Evolutionary conservation across 495 filamentous ascomycete genomes (phyloP).

Genomic region (Aspergillus conjunctus): DNA sequence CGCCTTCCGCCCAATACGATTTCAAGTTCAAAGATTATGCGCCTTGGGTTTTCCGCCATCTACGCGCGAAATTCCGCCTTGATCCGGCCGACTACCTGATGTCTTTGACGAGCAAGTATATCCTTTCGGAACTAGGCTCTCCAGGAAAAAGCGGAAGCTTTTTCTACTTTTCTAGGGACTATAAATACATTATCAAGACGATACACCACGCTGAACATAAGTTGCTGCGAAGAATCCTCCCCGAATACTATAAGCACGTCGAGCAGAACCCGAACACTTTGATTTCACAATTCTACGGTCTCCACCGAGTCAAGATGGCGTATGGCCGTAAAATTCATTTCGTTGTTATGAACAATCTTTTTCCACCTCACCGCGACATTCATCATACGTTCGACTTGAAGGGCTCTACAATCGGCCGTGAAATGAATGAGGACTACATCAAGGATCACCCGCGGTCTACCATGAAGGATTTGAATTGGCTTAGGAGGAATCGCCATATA

Average conservation of each 20-base stretch:
- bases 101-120: conserved; percentile 98
- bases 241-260: conserved; percentile 93
- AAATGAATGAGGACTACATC: conserved; percentile 85
- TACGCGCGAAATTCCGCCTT: conserved; percentile 83
- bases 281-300: conserved; percentile 95
- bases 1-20: conserved; percentile 98
- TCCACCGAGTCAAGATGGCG: conserved; percentile 97
- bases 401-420: conserved; percentile 92
- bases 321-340: conserved; percentile 99
- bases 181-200: conserved; percentile 99
- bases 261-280: conserved; percentile 92
- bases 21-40: conserved; percentile 99
- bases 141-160: conserved; percentile 98
- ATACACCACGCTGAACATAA: conserved; percentile 98
- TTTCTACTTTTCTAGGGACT: conserved; percentile 99
- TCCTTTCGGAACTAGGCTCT: conserved; percentile 93
- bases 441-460: conserved; percentile 89
- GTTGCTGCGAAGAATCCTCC: conserved; percentile 86
- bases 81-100: conserved; percentile 98
- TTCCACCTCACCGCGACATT: conserved; percentile 95
- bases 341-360: conserved; percentile 99
- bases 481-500: conserved; percentile 79
- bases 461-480: conserved; percentile 96
- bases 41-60: conserved; percentile 96
- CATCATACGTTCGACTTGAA: conserved; percentile 97